Conservation (phyloP, 441 rosid genomes). For the Pelargonium cotyledonis region DNA sequence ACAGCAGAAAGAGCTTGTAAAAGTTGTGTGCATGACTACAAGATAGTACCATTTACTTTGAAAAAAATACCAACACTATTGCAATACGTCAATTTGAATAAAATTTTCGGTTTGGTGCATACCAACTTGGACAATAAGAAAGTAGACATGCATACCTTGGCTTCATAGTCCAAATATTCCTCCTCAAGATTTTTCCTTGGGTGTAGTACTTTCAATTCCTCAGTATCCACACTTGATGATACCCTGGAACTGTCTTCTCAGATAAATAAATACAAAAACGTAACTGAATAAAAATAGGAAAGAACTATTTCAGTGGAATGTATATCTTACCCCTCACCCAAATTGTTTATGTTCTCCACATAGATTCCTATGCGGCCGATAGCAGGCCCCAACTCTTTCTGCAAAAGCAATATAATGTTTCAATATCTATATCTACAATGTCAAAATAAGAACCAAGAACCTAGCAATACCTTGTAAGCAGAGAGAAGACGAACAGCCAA, state of each 20-base stretch:
- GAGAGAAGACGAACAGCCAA: constrained; percentile 64
- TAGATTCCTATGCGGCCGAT: constrained; percentile 59
- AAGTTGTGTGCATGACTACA: too few species aligned
- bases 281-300: constrained; percentile 14
- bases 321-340: constrained; percentile 58
- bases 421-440: constrained; percentile 4
- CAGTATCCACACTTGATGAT: constrained; percentile 37
- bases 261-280: constrained; percentile 8
- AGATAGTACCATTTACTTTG: neutral
- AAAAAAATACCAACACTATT: neutral
- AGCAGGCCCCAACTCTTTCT: constrained; percentile 81
- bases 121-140: too few species aligned
- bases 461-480: constrained; percentile 53
- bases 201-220: constrained; percentile 42
- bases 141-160: constrained; percentile 45
- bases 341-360: constrained; percentile 79
- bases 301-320: constrained; percentile 13
- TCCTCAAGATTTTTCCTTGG: constrained; percentile 87
- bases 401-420: constrained; percentile 23
- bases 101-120: too few species aligned
- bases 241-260: constrained; percentile 49
- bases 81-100: too few species aligned
- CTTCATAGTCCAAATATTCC: constrained; percentile 85
- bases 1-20: too few species aligned
- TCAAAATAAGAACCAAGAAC: constrained; percentile 9